Base-by-base conservation (phyloP, 2,329 filamentous ascomycete genomes). In the Elsinoe australis region DNA sequence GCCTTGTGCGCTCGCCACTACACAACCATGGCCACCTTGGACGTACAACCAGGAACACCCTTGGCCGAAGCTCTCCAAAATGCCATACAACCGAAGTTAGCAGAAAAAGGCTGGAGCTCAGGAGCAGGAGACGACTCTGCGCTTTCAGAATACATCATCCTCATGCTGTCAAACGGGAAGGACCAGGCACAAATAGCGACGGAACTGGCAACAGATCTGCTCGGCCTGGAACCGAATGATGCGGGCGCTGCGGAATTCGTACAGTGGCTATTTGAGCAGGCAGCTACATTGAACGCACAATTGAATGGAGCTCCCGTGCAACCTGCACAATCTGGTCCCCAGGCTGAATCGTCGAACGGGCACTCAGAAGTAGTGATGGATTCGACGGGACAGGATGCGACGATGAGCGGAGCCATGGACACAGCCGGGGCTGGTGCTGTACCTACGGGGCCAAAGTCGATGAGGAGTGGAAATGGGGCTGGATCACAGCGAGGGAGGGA, bases 111-210 rank as follows among this genome's bases (percentile, higher is more conserved):
- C 59, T 96, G 92, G 90, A 88, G 82, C 53, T 82, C 84, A 22
- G 83, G 83, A 56, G 85, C 83, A 53, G 84, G 87, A 58, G 79
- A 80, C 60, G 87, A 90, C 65, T 82, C 83, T 18, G 86, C 87
- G 29, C 78, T 98, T 51, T 83, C 88, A 51, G 92, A 98, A 70
- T 98, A 96, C 70, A 92, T 98, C 56, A 84, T 96, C 51, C 79
- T 96, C 54, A 95, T 96, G 90, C 78, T 98, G 24, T 87, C 87
- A 53, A 96, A 95, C 68, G 87, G 89, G 59, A 95, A 95, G 67
- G 88, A 85, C 3, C 83, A 94, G 64, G 81, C 89, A 44, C 84
- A 95, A 63, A 90, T 98, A 55, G 85, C 88, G 7, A 73, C 79
- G 34, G 92, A 98, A 64, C 79, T 98, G 10, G 85, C 89, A 1